Percentiles rank a stretch among this genome's conserved stretches.
phyloP scores from a whole-genome alignment of 2,329 filamentous ascomycete genomes.

The Fusarium sp. region DNA sequence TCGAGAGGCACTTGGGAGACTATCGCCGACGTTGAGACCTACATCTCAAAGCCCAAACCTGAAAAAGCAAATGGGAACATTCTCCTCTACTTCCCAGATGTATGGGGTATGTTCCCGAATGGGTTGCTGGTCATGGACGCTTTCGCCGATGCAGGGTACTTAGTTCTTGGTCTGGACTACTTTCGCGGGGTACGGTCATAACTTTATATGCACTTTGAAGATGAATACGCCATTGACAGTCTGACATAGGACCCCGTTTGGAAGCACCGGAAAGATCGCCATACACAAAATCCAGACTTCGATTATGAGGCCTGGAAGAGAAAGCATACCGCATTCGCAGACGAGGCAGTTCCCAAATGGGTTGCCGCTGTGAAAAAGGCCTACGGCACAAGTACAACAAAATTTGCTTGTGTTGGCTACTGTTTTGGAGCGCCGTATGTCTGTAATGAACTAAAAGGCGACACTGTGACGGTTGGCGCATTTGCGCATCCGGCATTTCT shows the following conservation, averaged over 20 bases:
- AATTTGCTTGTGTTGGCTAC: slow-evolving; percentile 6
- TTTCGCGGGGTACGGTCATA: neutral
- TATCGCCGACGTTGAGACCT: neutral
- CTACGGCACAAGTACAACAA: neutral
- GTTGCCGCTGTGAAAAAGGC: neutral
- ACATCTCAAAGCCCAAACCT: neutral
- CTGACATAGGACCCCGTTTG: slow-evolving; percentile 5
- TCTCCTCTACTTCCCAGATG: slow-evolving; percentile 6
- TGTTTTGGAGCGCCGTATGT: slow-evolving; percentile 12
- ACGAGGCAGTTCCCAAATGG: slow-evolving; percentile 3
- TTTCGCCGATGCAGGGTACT: slow-evolving; percentile 7
- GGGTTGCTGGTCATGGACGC: slow-evolving; percentile 10
- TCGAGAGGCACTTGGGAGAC: slow-evolving; percentile 5
- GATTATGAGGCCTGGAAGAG: slow-evolving; percentile 10
- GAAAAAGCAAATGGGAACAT: slow-evolving; percentile 6
- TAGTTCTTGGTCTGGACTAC: slow-evolving; percentile 10
- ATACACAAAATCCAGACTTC: neutral
- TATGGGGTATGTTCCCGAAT: slow-evolving; percentile 15
- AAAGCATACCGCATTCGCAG: slow-evolving; percentile 2
- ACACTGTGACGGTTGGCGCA: slow-evolving; percentile 1
- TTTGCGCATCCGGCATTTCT: slow-evolving; percentile 11
- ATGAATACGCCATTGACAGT: neutral
- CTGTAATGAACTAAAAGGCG: neutral
- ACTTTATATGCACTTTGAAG: too few relatives aligned
- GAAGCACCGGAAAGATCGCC: slow-evolving; percentile 7